Base-by-base conservation (phyloP, 495 filamentous ascomycete species). In the Diplogelasinospora grovesii region DNA sequence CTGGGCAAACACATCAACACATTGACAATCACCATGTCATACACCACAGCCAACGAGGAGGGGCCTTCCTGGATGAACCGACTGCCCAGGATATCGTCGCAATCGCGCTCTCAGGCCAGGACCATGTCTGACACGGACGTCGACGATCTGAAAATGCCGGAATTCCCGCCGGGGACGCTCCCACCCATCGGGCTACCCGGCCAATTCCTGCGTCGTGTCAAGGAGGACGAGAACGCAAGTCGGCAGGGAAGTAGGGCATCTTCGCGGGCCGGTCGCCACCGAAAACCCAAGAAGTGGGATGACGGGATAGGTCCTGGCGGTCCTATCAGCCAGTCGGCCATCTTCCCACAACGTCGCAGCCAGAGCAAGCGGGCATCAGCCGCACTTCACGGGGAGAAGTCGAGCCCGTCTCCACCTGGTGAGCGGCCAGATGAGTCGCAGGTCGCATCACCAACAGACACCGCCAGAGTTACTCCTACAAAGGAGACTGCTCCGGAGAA, bases 1-100 rank as follows among this genome's bases (percentile, higher is more conserved):
- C 77, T 99, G 6, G 93, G 93, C 34, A 99, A 97, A 60, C 92
- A 83, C 33, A 97, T 99, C 73, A 97, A 99, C 63, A 97, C 93
- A 2, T 71, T 99, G 45, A 86, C 86, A 8, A 74, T 99, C 35
- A 95, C 92, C 9, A 83, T 97, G 71, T 97, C 93, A 0, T 97
- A 95, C 65, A 97, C 93, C 0, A 71, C 77, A 49, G 89, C 83
- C 40, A 83, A 82, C 39, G 90, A 95, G 50, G 89, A 96, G 5
- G 86, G 86, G 5, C 87, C 87, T 2, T 78, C 74, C 14, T 99
- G 93, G 93, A 89, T 97, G 82, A 86, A 89, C 45, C 78, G 93
- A 35, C 69, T 99, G 20, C 93, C 93, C 20, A 80, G 92, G 31
- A 90, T 99, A 26, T 77, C 81, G 24, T 95, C 93, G 0, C 70